Evolutionary conservation across 176 grass and related monocot species (phyloP).

Genomic region (Hsuehochloa calcarea): DNA sequence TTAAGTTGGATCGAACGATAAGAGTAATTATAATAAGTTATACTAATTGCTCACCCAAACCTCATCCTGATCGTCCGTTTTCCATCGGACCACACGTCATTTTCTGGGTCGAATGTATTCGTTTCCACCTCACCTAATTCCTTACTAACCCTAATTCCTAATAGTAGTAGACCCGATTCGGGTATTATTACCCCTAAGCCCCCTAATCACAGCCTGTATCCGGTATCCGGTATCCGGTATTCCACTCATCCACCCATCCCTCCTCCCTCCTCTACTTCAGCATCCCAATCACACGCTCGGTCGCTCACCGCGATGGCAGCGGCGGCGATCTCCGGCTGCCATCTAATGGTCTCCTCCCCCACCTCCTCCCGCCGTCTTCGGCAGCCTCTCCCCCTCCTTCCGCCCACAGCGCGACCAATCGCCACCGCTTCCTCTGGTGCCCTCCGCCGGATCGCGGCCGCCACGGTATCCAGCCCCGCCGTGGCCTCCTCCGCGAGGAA

Average conservation of each 20-base stretch:
- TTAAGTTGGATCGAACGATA: too few relatives aligned
- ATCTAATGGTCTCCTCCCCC: slow-evolving; percentile 31
- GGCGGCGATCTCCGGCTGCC: slow-evolving; percentile 34
- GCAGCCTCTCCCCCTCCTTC: neutral
- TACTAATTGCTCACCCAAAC: too few relatives aligned
- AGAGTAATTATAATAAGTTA: too few relatives aligned
- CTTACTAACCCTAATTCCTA: too few relatives aligned
- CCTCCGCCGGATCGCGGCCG: slow-evolving; percentile 25
- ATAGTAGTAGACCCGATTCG: too few relatives aligned
- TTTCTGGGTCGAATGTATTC: too few relatives aligned
- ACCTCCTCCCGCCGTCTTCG: neutral
- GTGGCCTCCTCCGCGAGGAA: slow-evolving; percentile 6
- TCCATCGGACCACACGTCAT: too few relatives aligned
- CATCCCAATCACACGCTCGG: neutral
- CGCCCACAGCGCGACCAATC: slow-evolving; percentile 22
- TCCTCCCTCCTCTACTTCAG: neutral
- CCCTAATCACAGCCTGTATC: too few relatives aligned
- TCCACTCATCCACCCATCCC: neutral
- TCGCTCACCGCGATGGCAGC: slow-evolving; percentile 18
- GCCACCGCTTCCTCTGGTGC: slow-evolving; percentile 14
- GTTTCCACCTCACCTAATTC: too few relatives aligned
- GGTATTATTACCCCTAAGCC: too few relatives aligned
- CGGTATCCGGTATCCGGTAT: too few relatives aligned
- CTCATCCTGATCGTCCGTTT: too few relatives aligned
- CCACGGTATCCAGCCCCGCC: slow-evolving; percentile 35